Evolutionary conservation across 2,329 filamentous ascomycete genomes (phyloP).

Genomic region (Thelonectria olida): DNA sequence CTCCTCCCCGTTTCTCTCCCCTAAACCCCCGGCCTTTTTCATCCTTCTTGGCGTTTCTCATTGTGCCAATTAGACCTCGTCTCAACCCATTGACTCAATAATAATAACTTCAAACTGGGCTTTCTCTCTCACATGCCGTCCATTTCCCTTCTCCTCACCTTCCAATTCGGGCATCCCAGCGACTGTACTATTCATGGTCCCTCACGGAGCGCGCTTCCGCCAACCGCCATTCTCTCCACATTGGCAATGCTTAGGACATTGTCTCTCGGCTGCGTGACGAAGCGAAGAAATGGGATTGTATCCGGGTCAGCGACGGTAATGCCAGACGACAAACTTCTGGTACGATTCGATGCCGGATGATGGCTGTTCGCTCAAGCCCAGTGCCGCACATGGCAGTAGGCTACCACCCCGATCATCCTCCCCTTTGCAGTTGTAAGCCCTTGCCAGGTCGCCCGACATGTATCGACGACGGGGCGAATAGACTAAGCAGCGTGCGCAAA

Average conservation of each 20-base stretch:
- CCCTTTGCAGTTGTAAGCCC: background rate
- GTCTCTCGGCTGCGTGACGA: background rate
- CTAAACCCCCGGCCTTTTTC: background rate
- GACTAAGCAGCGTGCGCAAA: too few relatives aligned
- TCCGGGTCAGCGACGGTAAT: too few relatives aligned
- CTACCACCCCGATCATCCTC: background rate
- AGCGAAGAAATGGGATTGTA: background rate
- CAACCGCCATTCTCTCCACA: background rate
- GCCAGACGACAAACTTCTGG: background rate
- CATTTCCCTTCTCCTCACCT: background rate
- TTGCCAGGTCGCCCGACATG: background rate
- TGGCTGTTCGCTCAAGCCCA: too few relatives aligned
- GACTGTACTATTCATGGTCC: background rate
- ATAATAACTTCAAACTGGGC: conserved; percentile 3
- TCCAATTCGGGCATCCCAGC: conserved; percentile 8
- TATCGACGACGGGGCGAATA: background rate
- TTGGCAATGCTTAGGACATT: background rate
- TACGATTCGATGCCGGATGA: background rate
- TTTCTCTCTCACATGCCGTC: background rate
- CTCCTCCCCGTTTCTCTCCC: background rate
- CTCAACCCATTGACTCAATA: background rate
- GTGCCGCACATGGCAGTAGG: too few relatives aligned
- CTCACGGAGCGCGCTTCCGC: background rate
- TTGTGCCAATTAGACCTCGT: background rate
- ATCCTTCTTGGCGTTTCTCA: background rate